Percentiles rank a stretch among this genome's conserved stretches.
Conservation (phyloP, 257 asterid genomes). For the Gentiana straminea region DNA sequence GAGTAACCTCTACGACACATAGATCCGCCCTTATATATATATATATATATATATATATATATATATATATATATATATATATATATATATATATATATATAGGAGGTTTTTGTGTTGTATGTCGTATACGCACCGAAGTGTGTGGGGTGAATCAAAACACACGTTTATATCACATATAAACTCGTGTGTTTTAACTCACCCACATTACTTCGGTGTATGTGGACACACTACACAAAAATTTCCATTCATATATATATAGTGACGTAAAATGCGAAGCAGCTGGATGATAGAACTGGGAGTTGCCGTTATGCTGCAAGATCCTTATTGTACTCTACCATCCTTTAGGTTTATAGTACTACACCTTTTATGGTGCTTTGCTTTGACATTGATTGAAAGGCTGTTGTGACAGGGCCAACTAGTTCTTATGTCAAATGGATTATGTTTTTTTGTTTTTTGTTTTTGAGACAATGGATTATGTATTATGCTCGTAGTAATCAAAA, state of each 20-base stretch:
- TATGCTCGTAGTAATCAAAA: no score
- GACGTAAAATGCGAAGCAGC: not conserved
- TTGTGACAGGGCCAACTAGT: not conserved
- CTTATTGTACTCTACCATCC: not conserved
- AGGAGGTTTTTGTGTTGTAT: no score
- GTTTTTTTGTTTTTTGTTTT: not conserved
- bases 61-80: no score
- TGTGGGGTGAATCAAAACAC: no score
- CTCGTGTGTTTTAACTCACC: no score
- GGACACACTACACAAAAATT: not conserved
- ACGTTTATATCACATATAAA: no score
- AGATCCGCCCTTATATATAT: no score
- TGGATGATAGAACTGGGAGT: constrained; percentile 12
- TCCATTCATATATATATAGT: not conserved
- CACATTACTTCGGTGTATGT: not conserved
- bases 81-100: no score
- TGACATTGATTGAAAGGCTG: not conserved
- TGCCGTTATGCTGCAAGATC: constrained; percentile 8
- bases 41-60: no score
- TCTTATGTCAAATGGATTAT: not conserved
- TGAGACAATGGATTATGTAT: not conserved
- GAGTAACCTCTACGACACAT: no score
- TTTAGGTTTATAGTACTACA: constrained; percentile 9
- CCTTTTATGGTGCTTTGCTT: constrained; percentile 15
- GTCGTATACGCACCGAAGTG: no score